These are phyloP conservation scores for Annulohypoxylon bovei DNA, from an alignment of 495 filamentous ascomycete genomes.

Conservation along the genomic window DNA sequence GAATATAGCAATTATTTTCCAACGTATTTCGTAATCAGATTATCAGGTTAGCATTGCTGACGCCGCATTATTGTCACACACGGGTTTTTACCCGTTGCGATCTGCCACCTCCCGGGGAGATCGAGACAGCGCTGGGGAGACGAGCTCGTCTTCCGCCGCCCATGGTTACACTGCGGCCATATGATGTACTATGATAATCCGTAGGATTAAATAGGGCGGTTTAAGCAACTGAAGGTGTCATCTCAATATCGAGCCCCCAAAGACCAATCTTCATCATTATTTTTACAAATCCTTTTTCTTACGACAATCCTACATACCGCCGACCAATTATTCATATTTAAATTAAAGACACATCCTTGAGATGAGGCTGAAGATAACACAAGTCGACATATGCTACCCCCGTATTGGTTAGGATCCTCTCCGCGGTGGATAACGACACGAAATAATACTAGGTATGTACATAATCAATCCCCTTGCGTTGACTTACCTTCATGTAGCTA, in stretches of 20 bases:
- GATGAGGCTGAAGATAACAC: conserved; percentile 38
- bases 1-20: neutral
- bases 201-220: conserved; percentile 6
- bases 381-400: neutral
- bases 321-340: conserved; percentile 8
- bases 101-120: neutral
- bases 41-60: neutral
- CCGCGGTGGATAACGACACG: conserved; percentile 17
- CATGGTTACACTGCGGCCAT: conserved; percentile 26
- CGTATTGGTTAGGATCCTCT: conserved; percentile 26
- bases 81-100: conserved; percentile 4
- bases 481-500: neutral
- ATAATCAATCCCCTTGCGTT: conserved; percentile 18
- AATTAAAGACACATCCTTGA: conserved; percentile 10
- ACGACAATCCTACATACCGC: neutral
- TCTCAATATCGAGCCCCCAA: conserved; percentile 11
- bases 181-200: neutral
- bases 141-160: neutral
- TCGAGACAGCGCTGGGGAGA: conserved; percentile 8
- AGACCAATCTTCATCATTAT: neutral
- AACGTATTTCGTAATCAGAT: neutral
- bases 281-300: neutral
- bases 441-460: too few relatives aligned
- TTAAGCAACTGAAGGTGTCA: neutral
- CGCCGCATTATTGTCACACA: conserved; percentile 5